These are phyloP conservation scores for Salvia miltiorrhiza DNA, from an alignment of 257 asterid genomes.

Conservation along the genomic window DNA sequence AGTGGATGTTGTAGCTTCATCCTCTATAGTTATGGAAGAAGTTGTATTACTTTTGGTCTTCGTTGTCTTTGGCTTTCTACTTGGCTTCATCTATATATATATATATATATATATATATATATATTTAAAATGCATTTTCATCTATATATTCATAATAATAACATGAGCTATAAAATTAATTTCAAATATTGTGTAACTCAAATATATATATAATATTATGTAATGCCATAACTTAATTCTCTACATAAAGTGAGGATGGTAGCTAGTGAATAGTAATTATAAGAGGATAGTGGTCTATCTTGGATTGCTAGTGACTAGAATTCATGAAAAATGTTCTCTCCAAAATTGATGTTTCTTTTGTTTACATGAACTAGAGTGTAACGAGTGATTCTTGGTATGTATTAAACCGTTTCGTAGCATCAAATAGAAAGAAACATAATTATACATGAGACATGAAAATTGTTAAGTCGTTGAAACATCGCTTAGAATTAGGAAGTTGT, in stretches of 20 bases:
- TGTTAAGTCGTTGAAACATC: background rate
- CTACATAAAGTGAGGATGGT: background rate
- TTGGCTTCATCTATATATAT: no score
- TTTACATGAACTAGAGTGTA: background rate
- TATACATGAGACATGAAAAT: background rate
- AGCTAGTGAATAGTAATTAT: no score
- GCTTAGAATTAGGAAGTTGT: background rate
- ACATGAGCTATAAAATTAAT: no score
- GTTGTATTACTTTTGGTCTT: background rate
- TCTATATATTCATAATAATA: no score
- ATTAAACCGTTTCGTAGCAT: background rate
- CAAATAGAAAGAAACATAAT: background rate
- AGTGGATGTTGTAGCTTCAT: background rate
- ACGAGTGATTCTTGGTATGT: background rate
- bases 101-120: no score
- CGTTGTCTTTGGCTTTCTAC: background rate
- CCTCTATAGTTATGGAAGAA: background rate
- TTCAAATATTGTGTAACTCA: no score
- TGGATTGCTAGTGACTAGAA: no score
- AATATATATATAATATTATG: no score
- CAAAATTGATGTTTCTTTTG: no score
- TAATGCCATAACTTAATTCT: background rate
- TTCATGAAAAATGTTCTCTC: no score
- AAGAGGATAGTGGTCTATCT: no score
- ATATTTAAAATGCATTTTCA: no score